Conservation (phyloP, 2,329 filamentous ascomycete species). For the Scolecobasidium constrictum region DNA sequence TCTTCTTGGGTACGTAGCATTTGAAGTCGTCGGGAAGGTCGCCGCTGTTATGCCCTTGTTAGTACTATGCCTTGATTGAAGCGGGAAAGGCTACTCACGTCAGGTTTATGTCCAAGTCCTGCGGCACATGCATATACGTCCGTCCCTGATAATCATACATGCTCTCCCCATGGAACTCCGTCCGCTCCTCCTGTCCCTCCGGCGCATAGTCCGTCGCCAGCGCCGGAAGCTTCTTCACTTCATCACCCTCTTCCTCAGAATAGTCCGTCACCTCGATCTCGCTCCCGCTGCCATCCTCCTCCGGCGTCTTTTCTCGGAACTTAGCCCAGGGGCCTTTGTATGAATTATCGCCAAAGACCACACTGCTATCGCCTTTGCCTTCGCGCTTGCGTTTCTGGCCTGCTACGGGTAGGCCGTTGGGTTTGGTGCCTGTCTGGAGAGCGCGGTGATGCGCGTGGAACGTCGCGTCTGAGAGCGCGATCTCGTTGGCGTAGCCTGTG, state of each 20-base stretch:
- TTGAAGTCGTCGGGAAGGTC: slow-evolving; percentile 61
- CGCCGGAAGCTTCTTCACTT: slow-evolving; percentile 36
- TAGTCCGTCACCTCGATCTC: slow-evolving; percentile 68
- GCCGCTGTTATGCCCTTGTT: slow-evolving; percentile 44
- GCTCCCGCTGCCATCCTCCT: slow-evolving; percentile 53
- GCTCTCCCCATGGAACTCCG: slow-evolving; percentile 72
- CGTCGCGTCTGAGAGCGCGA: slow-evolving; percentile 77
- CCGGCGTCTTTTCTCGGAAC: slow-evolving; percentile 65
- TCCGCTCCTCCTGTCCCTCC: slow-evolving; percentile 55
- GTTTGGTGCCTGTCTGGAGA: slow-evolving; percentile 47
- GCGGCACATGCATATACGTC: slow-evolving; percentile 95
- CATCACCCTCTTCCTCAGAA: slow-evolving; percentile 54
- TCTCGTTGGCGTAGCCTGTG: slow-evolving; percentile 82
- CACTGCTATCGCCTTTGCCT: slow-evolving; percentile 69
- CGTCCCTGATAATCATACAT: slow-evolving; percentile 89
- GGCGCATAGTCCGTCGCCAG: slow-evolving; percentile 44
- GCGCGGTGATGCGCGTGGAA: slow-evolving; percentile 83
- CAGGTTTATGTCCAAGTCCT: slow-evolving; percentile 70
- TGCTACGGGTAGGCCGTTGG: slow-evolving; percentile 13
- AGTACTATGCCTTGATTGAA: no score
- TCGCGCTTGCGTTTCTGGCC: slow-evolving; percentile 62
- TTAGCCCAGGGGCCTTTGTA: slow-evolving; percentile 94
- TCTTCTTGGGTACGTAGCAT: slow-evolving; percentile 91
- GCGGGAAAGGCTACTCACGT: slow-evolving; percentile 18
- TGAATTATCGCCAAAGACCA: slow-evolving; percentile 76